phyloP scores from a whole-genome alignment of 2,329 filamentous ascomycete species.

The Penicillium griseofulvum region DNA sequence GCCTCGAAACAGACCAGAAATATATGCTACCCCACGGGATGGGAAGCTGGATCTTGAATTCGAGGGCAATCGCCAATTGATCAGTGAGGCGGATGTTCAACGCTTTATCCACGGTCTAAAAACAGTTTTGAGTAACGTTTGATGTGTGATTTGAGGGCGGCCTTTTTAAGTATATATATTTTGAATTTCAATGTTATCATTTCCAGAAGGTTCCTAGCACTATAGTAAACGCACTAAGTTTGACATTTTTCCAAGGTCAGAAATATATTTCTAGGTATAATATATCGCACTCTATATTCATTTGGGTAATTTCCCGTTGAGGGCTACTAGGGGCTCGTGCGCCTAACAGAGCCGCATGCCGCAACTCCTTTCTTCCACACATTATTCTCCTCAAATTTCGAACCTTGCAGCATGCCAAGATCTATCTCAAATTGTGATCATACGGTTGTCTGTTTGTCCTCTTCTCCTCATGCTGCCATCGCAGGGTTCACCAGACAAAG shows the following conservation, averaged over 20 bases:
- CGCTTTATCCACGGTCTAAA: not conserved
- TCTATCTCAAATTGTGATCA: slow-evolving; percentile 7
- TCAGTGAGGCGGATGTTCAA: not conserved
- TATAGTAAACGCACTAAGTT: not conserved
- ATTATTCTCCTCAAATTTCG: no score
- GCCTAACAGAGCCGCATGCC: not conserved
- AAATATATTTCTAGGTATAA: not conserved
- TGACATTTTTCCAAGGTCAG: not conserved
- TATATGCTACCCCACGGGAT: not conserved
- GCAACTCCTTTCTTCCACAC: not conserved
- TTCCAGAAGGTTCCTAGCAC: not conserved
- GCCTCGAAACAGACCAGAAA: not conserved
- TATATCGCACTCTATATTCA: not conserved
- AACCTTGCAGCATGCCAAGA: not conserved
- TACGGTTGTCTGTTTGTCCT: slow-evolving; percentile 2
- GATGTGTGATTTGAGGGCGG: not conserved
- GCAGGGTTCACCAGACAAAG: slow-evolving; percentile 34
- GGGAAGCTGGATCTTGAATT: not conserved
- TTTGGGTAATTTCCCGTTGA: not conserved
- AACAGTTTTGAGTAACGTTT: not conserved
- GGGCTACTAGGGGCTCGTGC: not conserved
- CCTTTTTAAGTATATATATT: not conserved
- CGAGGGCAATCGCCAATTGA: not conserved
- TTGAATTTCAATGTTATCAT: not conserved
- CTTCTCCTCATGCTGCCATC: slow-evolving; percentile 36